Conservation (phyloP, 202 grass and related monocot species). For the Schoenoplectus triqueter region DNA sequence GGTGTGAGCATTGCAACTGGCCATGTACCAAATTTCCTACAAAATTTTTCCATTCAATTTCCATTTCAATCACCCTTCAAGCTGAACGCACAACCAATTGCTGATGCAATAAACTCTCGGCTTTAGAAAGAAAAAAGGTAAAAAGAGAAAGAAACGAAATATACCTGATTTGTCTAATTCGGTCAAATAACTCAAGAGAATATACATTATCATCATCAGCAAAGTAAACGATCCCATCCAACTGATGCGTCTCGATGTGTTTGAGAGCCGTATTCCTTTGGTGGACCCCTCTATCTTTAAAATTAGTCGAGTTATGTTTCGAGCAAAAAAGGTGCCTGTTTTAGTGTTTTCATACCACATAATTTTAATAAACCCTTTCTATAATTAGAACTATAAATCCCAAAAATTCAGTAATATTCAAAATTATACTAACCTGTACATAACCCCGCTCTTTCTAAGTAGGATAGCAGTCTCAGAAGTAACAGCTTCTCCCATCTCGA, state of each 20-base stretch:
- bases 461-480: constrained; percentile 52
- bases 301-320: constrained; percentile 23
- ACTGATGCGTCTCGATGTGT: constrained; percentile 57
- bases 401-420: not conserved
- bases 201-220: constrained; percentile 68
- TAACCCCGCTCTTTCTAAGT: constrained; percentile 56
- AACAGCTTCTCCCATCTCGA: constrained; percentile 52
- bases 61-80: not conserved
- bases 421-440: constrained; percentile 50
- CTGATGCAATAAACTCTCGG: not conserved
- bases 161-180: constrained; percentile 58
- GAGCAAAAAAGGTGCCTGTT: constrained; percentile 20
- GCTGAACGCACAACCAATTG: not conserved
- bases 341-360: constrained; percentile 7
- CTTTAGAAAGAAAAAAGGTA: not conserved
- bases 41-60: constrained; percentile 1
- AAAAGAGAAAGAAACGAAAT: not conserved
- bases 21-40: constrained; percentile 74
- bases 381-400: not conserved
- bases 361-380: constrained; percentile 2
- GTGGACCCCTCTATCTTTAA: constrained; percentile 32
- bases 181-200: constrained; percentile 56
- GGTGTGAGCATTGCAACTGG: constrained; percentile 57
- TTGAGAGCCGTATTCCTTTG: constrained; percentile 59
- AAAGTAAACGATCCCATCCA: constrained; percentile 63